Evolutionary conservation across 257 asterid species (phyloP).

Genomic region (Solanum acaule): DNA sequence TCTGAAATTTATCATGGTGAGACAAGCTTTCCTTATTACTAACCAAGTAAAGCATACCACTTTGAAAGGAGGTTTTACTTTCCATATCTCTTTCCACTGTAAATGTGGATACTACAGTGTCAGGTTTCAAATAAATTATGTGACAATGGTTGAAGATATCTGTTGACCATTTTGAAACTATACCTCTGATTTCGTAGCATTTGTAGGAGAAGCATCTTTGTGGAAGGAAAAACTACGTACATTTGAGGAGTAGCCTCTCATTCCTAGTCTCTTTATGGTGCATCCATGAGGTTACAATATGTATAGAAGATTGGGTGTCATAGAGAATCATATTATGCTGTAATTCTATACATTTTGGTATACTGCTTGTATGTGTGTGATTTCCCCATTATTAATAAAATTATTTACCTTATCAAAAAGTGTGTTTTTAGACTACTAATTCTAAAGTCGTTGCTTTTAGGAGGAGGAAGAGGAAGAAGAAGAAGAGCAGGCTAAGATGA

Average conservation of each 20-base stretch:
- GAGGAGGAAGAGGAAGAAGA: slow-evolving; percentile 95
- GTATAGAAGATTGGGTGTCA: not conserved
- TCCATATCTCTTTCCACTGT: not conserved
- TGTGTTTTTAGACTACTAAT: slow-evolving; percentile 1
- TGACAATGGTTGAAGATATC: not conserved
- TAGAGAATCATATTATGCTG: not conserved
- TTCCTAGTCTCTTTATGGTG: not conserved
- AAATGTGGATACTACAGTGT: not conserved
- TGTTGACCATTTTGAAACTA: not conserved
- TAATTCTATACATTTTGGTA: not conserved
- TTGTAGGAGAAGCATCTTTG: not conserved
- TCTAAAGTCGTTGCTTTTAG: slow-evolving; percentile 30
- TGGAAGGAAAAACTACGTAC: not conserved
- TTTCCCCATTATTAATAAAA: not conserved
- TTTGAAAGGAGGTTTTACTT: not conserved
- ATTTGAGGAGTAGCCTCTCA: not conserved
- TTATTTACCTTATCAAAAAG: not conserved
- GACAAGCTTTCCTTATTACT: not conserved
- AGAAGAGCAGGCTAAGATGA: slow-evolving; percentile 66
- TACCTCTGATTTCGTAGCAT: not conserved
- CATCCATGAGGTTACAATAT: not conserved
- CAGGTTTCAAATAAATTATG: not conserved
- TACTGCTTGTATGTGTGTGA: not conserved
- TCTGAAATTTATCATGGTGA: not conserved
- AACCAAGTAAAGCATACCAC: not conserved